These are phyloP conservation scores for Wickerhamomyces canadensis DNA, from an alignment of 805 yeast genomes.

Conservation along the genomic window DNA sequence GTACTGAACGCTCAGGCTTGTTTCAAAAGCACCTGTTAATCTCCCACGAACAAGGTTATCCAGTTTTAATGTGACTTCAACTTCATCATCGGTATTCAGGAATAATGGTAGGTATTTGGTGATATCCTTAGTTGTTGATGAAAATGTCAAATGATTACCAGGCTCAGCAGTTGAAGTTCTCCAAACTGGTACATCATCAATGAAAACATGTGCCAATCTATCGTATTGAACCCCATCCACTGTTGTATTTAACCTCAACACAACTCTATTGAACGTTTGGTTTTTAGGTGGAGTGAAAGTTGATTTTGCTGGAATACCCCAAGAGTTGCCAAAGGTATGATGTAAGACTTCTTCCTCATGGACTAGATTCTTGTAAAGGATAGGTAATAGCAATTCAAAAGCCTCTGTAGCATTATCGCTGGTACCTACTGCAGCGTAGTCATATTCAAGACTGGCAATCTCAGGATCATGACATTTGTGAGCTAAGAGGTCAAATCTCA, in stretches of 20 bases:
- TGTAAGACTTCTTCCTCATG: conserved; percentile 35
- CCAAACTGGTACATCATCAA: conserved; percentile 69
- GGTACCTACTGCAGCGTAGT: too few relatives aligned
- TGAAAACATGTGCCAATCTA: conserved; percentile 56
- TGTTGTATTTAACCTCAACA: conserved; percentile 45
- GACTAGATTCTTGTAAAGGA: conserved; percentile 25
- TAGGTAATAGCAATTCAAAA: conserved; percentile 21
- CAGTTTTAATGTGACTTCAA: conserved; percentile 49
- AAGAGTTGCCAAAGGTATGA: conserved; percentile 50
- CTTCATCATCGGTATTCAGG: conserved; percentile 26
- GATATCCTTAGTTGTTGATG: conserved; percentile 57
- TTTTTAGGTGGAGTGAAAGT: too few relatives aligned
- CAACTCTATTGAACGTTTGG: conserved; percentile 50
- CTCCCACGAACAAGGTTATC: conserved; percentile 54
- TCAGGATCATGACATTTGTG: too few relatives aligned
- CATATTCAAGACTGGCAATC: too few relatives aligned
- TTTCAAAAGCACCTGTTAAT: conserved; percentile 56
- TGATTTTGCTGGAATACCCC: conserved; percentile 49
- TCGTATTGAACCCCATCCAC: conserved; percentile 61
- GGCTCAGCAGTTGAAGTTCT: conserved; percentile 86
- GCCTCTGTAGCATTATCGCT: conserved; percentile 14
- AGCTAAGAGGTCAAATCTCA: too few relatives aligned
- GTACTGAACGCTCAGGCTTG: conserved; percentile 46
- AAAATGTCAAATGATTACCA: conserved; percentile 40
- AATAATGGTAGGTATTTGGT: conserved; percentile 51